Base-by-base conservation (phyloP, 345 rosid species). In the Luvunga scandens region DNA sequence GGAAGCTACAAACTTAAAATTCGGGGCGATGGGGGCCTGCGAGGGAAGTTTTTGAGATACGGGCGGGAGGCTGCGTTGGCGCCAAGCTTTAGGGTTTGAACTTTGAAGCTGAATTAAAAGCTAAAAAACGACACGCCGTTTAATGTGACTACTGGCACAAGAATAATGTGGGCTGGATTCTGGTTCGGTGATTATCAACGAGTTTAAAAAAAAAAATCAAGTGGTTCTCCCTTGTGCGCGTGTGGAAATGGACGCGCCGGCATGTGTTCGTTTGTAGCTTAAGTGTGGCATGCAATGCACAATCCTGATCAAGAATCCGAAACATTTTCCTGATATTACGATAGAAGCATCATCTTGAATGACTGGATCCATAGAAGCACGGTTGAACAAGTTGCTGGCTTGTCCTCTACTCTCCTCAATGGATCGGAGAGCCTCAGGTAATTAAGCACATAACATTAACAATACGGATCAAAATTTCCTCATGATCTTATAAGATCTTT, bases 341-440 rank as follows among this genome's bases (percentile, higher is more conserved):
- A 92, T 69, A 63, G 86, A 33, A 91, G 87, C 79, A 78, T 92
- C 75, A 86, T 92, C 73, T 87, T 94, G 36, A 89, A 76, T 31
- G 94, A 94, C 71, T 92, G 92, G 98, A 90, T 84, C 81, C 98
- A 91, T 75, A 82, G 87, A 48, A 85, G 91, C 76, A 60, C 90
- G 56, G 83, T 83, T 2, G 98, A 92, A 69, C 89, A 86, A 76
- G 85, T 91, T 12, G 77, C 83, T 0, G 98, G 92, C 69, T 82
- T 94, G 64, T 82, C 91, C 53, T 80, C 94, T 21, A 75, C 72
- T 31, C n/a, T n/a, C 77, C 88, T 56, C 91, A 28, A 21, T 94
- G 96, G 97, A 91, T 94, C 18, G 86, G 86, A 4, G 97, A 94
- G 79, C 97, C 98, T 85, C 84, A 91, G 87, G 97, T 92, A 71